Percentiles rank a stretch among this genome's conserved stretches.
phyloP scores from a whole-genome alignment of 805 yeast species.

The Cyberlindnera galapagoensis region DNA sequence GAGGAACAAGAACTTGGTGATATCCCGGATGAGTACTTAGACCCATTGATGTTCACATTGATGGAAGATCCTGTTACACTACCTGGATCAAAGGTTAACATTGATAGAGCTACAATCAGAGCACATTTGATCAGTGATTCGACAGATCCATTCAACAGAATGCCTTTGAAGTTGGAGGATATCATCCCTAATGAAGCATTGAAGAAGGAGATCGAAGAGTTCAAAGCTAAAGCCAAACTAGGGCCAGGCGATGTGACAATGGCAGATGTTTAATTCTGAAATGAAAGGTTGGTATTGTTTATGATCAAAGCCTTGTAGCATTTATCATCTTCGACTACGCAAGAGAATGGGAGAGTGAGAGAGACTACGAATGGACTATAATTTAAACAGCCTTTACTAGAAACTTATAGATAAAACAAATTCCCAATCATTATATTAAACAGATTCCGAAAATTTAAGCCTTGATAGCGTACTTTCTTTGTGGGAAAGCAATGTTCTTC shows the following conservation, averaged over 20 bases:
- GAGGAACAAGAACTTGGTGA: slow-evolving; percentile 89
- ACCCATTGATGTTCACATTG: slow-evolving; percentile 91
- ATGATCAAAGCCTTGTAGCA: not conserved
- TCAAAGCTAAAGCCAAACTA: slow-evolving; percentile 12
- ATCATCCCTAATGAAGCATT: slow-evolving; percentile 74
- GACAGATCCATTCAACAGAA: slow-evolving; percentile 95
- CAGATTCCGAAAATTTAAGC: slow-evolving; percentile 50
- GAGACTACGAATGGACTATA: too few relatives aligned
- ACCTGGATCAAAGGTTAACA: slow-evolving; percentile 78
- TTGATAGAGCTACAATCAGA: slow-evolving; percentile 87
- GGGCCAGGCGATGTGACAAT: slow-evolving; percentile 6
- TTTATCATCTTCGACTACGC: not conserved
- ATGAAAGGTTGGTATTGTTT: too few relatives aligned
- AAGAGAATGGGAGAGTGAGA: slow-evolving; percentile 1
- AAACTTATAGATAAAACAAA: too few relatives aligned
- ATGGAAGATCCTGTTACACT: slow-evolving; percentile 96
- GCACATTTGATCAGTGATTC: slow-evolving; percentile 91
- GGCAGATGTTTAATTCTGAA: slow-evolving; percentile 9
- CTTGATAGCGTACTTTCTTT: slow-evolving; percentile 97
- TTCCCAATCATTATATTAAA: slow-evolving; percentile 25
- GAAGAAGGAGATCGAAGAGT: slow-evolving; percentile 52
- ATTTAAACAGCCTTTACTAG: too few relatives aligned
- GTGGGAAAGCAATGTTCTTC: slow-evolving; percentile 94
- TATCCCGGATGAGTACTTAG: slow-evolving; percentile 92
- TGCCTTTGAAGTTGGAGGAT: slow-evolving; percentile 85